Percentiles rank a stretch among this genome's conserved stretches.
These are phyloP conservation scores for Kwoniella europaea DNA, from an alignment of 768 basidiomycete genomes.

Conservation along the genomic window DNA sequence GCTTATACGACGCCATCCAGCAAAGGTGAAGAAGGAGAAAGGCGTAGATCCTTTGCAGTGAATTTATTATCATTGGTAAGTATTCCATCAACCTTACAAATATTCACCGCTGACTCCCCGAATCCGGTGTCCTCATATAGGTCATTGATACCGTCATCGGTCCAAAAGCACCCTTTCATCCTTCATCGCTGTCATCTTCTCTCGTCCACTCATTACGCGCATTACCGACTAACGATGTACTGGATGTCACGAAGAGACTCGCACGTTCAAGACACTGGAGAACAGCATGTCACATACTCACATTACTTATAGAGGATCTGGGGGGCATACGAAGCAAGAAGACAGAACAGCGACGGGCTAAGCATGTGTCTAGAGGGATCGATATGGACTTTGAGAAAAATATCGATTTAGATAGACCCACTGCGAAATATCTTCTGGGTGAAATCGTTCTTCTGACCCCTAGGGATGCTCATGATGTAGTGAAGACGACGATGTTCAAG, in stretches of 20 bases:
- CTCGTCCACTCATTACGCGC: constrained; percentile 19
- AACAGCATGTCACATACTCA: constrained; percentile 24
- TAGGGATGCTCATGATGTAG: background rate
- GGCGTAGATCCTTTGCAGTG: constrained; percentile 20
- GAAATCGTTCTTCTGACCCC: background rate
- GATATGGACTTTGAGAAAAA: background rate
- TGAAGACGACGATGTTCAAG: background rate
- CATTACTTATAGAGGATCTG: constrained; percentile 33
- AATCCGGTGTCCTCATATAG: constrained; percentile 7
- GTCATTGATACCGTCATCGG: constrained; percentile 23
- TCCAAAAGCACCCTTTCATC: constrained; percentile 24
- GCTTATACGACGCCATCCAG: constrained; percentile 1
- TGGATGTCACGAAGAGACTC: background rate
- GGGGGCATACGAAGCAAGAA: constrained; percentile 23
- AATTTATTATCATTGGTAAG: background rate
- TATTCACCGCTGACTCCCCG: background rate
- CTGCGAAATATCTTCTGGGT: background rate
- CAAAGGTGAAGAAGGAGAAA: background rate
- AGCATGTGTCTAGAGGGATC: no score
- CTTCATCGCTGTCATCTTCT: constrained; percentile 24
- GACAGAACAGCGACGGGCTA: background rate
- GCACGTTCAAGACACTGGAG: constrained; percentile 1
- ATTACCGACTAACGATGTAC: constrained; percentile 8
- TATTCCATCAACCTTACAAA: background rate
- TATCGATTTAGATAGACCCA: constrained; percentile 8